A percentile compares a stretch with the other conserved stretches of the same genome.
phyloP scores from a whole-genome alignment of 768 basidiomycete species.

The Pluteus cervinus region DNA sequence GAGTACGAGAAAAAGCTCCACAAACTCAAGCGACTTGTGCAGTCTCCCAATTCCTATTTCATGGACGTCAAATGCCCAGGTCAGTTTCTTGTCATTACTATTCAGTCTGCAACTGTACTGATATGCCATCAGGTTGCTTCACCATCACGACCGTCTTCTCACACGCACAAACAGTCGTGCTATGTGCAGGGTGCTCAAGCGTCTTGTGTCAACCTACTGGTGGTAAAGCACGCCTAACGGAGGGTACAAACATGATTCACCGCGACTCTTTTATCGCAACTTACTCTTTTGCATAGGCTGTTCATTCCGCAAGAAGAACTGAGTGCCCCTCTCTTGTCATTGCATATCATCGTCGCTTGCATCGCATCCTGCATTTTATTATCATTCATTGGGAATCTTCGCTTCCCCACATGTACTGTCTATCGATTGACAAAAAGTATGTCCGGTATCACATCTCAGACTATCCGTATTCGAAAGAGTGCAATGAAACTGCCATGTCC shows the following conservation, averaged over 20 bases:
- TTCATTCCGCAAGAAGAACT: conserved; percentile 98
- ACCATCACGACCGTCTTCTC: conserved; percentile 98
- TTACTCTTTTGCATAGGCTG: conserved; percentile 50
- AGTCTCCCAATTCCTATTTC: conserved; percentile 98
- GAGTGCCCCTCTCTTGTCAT: conserved; percentile 22
- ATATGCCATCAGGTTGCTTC: conserved; percentile 71
- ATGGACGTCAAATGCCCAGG: conserved; percentile 99
- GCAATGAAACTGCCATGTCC: too few relatives aligned
- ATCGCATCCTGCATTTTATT: too few relatives aligned
- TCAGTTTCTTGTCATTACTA: conserved; percentile 29
- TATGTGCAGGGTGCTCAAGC: conserved; percentile 88
- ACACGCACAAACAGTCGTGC: conserved; percentile 95
- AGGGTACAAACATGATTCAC: conserved; percentile 55
- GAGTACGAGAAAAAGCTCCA: conserved; percentile 85
- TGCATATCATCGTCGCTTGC: conserved; percentile 8
- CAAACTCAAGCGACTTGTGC: conserved; percentile 99
- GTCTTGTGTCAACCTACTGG: conserved; percentile 98
- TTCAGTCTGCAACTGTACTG: conserved; percentile 8
- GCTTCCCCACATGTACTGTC: too few relatives aligned
- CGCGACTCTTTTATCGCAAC: conserved; percentile 5
- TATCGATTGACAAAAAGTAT: too few relatives aligned
- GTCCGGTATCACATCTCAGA: too few relatives aligned
- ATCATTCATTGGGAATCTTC: too few relatives aligned
- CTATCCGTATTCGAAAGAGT: too few relatives aligned
- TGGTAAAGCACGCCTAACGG: conserved; percentile 96